Percentiles rank a stretch among this genome's conserved stretches.
Conservation (phyloP, 306 rosid species). For the Castanospermum australe region DNA sequence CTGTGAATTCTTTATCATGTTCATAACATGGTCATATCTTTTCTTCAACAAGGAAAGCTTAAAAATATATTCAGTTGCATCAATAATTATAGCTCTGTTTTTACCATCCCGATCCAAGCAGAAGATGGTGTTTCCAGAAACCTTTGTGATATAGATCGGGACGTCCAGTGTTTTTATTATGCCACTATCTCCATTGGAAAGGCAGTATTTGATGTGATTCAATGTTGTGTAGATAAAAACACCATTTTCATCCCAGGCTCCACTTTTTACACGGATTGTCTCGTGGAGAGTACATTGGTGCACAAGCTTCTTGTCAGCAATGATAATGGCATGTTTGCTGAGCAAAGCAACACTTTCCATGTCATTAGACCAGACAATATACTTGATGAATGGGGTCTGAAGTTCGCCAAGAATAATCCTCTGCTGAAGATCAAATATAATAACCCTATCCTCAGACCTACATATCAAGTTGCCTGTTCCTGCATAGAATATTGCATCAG, state of each 20-base stretch:
- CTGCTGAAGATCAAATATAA: slow-evolving; percentile 70
- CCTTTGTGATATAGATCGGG: slow-evolving; percentile 73
- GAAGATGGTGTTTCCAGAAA: slow-evolving; percentile 57
- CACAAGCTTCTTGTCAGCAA: slow-evolving; percentile 67
- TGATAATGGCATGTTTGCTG: slow-evolving; percentile 72
- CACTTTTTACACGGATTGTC: slow-evolving; percentile 79
- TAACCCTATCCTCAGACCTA: slow-evolving; percentile 65
- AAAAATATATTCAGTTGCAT: slow-evolving; percentile 68
- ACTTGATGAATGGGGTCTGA: slow-evolving; percentile 69
- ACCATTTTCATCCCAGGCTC: slow-evolving; percentile 80
- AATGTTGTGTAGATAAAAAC: slow-evolving; percentile 71
- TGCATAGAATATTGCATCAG: slow-evolving; percentile 72
- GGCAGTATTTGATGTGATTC: slow-evolving; percentile 75
- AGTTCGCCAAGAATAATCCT: slow-evolving; percentile 63
- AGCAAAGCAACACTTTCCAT: slow-evolving; percentile 76
- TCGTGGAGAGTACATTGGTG: slow-evolving; percentile 82
- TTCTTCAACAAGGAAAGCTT: slow-evolving; percentile 64
- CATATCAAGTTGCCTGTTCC: slow-evolving; percentile 73
- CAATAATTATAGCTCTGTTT: slow-evolving; percentile 46
- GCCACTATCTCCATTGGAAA: slow-evolving; percentile 75
- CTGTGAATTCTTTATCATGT: slow-evolving; percentile 71
- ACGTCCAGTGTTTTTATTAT: slow-evolving; percentile 69
- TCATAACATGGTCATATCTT: slow-evolving; percentile 69
- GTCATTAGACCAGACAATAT: slow-evolving; percentile 69
- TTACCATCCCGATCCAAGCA: slow-evolving; percentile 81